A percentile compares a stretch with the other conserved stretches of the same genome.
phyloP scores from a whole-genome alignment of 2,329 filamentous ascomycete species.

The Aspergillus candidus region DNA sequence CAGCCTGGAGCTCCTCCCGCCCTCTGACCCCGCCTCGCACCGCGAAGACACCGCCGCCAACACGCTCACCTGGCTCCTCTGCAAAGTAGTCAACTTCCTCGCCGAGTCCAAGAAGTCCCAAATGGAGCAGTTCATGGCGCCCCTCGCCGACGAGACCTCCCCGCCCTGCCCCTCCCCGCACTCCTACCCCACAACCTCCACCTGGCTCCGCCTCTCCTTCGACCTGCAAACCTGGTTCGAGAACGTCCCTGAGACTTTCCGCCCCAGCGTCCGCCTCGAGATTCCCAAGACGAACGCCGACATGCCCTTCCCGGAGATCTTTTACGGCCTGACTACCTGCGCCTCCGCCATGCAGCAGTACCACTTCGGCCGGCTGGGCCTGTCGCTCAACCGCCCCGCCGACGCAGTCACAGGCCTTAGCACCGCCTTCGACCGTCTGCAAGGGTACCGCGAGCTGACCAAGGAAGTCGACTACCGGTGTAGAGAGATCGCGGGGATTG shows the following conservation, averaged over 20 bases:
- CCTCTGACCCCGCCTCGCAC: constrained; percentile 31
- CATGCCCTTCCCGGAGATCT: constrained; percentile 49
- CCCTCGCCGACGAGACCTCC: constrained; percentile 35
- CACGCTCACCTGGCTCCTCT: constrained; percentile 55
- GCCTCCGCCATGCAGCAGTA: constrained; percentile 60
- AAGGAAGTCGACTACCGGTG: constrained; percentile 51
- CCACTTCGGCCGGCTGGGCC: constrained; percentile 57
- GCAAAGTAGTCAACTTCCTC: constrained; percentile 59
- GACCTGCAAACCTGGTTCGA: constrained; percentile 54
- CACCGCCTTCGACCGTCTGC: constrained; percentile 50
- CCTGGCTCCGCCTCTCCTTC: constrained; percentile 49
- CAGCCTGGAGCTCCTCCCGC: constrained; percentile 25
- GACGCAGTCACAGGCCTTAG: constrained; percentile 49
- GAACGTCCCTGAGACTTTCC: constrained; percentile 53
- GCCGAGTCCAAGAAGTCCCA: constrained; percentile 50
- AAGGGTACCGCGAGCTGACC: constrained; percentile 52
- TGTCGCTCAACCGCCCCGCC: constrained; percentile 55
- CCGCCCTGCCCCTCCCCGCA: constrained; percentile 33
- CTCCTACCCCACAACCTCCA: constrained; percentile 42
- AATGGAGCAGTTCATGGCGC: constrained; percentile 27
- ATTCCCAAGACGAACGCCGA: constrained; percentile 27
- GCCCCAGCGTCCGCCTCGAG: constrained; percentile 47
- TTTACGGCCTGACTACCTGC: constrained; percentile 57
- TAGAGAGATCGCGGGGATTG: constrained; percentile 55
- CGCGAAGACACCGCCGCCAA: constrained; percentile 57